These are phyloP conservation scores for Eremothecium gossypii DNA, from an alignment of 1,139 yeast genomes.

Conservation along the genomic window DNA sequence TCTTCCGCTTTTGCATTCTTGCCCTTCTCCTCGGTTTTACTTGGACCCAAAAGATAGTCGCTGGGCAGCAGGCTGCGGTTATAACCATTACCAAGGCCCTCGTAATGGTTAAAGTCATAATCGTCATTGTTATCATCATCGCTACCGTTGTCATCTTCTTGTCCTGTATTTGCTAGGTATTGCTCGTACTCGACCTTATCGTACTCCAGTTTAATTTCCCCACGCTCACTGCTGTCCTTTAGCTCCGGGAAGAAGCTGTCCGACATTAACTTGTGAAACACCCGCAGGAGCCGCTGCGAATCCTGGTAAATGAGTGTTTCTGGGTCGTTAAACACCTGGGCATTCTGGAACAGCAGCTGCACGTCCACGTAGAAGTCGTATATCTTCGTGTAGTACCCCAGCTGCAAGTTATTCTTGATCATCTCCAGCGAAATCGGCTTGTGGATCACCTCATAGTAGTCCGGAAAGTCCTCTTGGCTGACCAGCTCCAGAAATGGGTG, in stretches of 20 bases:
- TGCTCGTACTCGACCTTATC: conserved; percentile 24
- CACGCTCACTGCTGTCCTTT: conserved; percentile 25
- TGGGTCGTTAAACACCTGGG: conserved; percentile 49
- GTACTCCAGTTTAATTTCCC: conserved; percentile 25
- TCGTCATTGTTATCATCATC: conserved; percentile 13
- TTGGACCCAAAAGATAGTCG: conserved; percentile 26
- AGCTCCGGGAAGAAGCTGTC: conserved; percentile 24
- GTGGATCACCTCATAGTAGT: conserved; percentile 45
- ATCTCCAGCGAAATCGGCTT: conserved; percentile 49
- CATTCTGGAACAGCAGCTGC: conserved; percentile 45
- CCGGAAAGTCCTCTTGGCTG: conserved; percentile 47
- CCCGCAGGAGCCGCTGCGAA: conserved; percentile 37
- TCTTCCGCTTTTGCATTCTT: conserved; percentile 8
- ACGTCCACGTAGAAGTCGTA: conserved; percentile 42
- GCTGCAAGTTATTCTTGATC: conserved; percentile 37
- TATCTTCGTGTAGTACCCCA: conserved; percentile 39
- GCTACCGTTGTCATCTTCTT: conserved; percentile 15
- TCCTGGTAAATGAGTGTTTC: conserved; percentile 49
- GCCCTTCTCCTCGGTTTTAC: conserved; percentile 6
- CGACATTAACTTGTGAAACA: conserved; percentile 20
- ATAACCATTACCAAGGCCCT: conserved; percentile 30
- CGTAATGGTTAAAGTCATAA: conserved; percentile 25
- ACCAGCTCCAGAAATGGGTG: conserved; percentile 52
- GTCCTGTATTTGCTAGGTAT: conserved; percentile 20
- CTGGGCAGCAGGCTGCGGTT: conserved; percentile 23